Evolutionary conservation across 1,284 basidiomycete species (phyloP).

Genomic region (Boletus sp.): DNA sequence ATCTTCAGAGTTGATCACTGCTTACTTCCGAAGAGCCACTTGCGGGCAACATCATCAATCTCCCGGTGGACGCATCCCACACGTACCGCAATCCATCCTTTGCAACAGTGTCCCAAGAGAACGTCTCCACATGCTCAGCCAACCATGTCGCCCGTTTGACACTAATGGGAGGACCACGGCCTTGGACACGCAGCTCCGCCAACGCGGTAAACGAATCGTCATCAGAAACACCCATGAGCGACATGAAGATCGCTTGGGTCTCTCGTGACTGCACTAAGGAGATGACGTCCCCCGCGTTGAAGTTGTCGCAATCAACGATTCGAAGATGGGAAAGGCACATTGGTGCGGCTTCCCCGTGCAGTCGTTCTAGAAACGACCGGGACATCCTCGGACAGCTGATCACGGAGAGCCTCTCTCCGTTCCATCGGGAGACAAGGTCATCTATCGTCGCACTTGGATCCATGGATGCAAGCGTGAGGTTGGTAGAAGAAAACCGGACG

Average conservation of each 20-base stretch:
- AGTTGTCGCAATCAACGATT: conserved; percentile 9
- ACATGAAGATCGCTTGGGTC: neutral
- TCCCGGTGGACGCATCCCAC: conserved; percentile 3
- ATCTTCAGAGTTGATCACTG: neutral
- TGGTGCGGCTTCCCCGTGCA: neutral
- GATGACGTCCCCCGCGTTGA: conserved; percentile 6
- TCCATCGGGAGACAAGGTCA: conserved; percentile 10
- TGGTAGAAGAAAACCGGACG: neutral
- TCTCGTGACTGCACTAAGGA: conserved; percentile 7
- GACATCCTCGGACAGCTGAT: conserved; percentile 7
- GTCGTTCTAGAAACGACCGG: neutral
- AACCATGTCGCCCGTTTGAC: conserved; percentile 7
- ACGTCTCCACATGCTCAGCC: conserved; percentile 7
- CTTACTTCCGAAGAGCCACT: neutral
- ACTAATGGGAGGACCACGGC: conserved; percentile 12
- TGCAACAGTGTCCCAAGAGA: conserved; percentile 14
- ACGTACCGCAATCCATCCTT: conserved; percentile 11
- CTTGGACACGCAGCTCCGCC: conserved; percentile 2
- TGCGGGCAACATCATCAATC: neutral
- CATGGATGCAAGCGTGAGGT: conserved; percentile 8
- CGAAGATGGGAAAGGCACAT: neutral
- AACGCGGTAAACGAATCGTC: neutral
- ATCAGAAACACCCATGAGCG: neutral
- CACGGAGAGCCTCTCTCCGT: conserved; percentile 8
- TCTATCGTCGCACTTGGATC: neutral